Conservation (phyloP, 1,284 basidiomycete genomes). For the Phenoliferia sp. region DNA sequence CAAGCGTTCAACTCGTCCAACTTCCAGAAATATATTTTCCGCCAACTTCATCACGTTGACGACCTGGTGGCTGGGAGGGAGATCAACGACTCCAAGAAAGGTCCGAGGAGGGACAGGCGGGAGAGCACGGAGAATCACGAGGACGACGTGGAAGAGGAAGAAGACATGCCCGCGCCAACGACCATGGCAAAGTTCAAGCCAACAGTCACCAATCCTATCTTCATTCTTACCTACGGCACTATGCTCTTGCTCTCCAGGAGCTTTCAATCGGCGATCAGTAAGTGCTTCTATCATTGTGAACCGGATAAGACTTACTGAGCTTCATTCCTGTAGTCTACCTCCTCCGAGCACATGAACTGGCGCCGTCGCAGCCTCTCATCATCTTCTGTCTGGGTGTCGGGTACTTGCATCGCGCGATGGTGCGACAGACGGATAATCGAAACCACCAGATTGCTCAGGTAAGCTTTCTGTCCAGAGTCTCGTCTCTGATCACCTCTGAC, state of each 20-base stretch:
- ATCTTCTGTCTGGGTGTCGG: constrained; percentile 76
- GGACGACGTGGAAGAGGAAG: constrained; percentile 24
- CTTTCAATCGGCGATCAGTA: constrained; percentile 85
- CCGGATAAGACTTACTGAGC: neutral
- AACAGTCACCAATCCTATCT: constrained; percentile 66
- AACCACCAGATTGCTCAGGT: constrained; percentile 79
- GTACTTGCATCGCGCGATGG: constrained; percentile 82
- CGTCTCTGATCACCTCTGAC: neutral
- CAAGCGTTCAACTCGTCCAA: constrained; percentile 69
- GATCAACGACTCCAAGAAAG: constrained; percentile 1
- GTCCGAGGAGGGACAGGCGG: constrained; percentile 10
- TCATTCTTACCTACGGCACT: constrained; percentile 78
- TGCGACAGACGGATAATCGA: constrained; percentile 88
- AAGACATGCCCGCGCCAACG: constrained; percentile 31
- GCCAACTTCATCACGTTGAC: constrained; percentile 25
- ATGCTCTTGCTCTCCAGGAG: constrained; percentile 77
- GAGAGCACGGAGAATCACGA: constrained; percentile 27
- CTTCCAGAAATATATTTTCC: constrained; percentile 63
- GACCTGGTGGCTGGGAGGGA: neutral
- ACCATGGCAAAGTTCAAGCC: constrained; percentile 44
- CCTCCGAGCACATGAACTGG: constrained; percentile 77
- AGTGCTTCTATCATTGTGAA: constrained; percentile 41
- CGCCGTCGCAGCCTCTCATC: constrained; percentile 75
- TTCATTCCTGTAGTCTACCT: constrained; percentile 64
- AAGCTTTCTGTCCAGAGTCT: constrained; percentile 17